Percentiles rank a stretch among this genome's conserved stretches.
These are phyloP conservation scores for Zygosaccharomyces sapae DNA, from an alignment of 1,139 yeast genomes.

Conservation along the genomic window DNA sequence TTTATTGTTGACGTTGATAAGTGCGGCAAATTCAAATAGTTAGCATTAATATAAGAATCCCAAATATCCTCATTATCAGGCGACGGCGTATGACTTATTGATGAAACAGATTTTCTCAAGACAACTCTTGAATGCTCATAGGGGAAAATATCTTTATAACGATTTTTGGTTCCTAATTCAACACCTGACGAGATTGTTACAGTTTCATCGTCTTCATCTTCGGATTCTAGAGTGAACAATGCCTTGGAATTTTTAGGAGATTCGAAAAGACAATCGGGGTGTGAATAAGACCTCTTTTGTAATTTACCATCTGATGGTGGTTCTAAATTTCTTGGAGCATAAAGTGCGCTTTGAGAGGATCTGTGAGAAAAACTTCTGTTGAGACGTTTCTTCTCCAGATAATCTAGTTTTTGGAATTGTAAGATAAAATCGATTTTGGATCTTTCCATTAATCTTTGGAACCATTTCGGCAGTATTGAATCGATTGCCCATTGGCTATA, in stretches of 20 bases:
- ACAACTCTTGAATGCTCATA: conserved; percentile 73
- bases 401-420: conserved; percentile 40
- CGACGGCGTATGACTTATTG: conserved; percentile 13
- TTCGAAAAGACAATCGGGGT: conserved; percentile 19
- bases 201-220: conserved; percentile 32
- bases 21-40: conserved; percentile 41
- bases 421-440: conserved; percentile 34
- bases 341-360: conserved; percentile 5
- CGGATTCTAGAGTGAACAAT: conserved; percentile 20
- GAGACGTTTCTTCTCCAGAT: conserved; percentile 40
- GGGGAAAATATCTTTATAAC: conserved; percentile 78
- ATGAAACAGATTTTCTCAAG: conserved; percentile 24
- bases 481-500: conserved; percentile 20
- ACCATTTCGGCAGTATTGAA: conserved; percentile 40
- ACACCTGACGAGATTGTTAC: conserved; percentile 61
- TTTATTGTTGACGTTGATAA: conserved; percentile 13
- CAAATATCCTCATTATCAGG: conserved; percentile 21
- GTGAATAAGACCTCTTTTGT: conserved; percentile 25
- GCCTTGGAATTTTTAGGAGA: conserved; percentile 13
- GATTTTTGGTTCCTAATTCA: conserved; percentile 68
- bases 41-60: conserved; percentile 58
- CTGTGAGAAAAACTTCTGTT: conserved; percentile 23
- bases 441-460: conserved; percentile 33
- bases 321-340: neutral
- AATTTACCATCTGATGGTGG: conserved; percentile 1